Evolutionary conservation across 768 basidiomycete species (phyloP), one percentile per base, ranked within the genome.

Genomic region (Mycena metata): DNA sequence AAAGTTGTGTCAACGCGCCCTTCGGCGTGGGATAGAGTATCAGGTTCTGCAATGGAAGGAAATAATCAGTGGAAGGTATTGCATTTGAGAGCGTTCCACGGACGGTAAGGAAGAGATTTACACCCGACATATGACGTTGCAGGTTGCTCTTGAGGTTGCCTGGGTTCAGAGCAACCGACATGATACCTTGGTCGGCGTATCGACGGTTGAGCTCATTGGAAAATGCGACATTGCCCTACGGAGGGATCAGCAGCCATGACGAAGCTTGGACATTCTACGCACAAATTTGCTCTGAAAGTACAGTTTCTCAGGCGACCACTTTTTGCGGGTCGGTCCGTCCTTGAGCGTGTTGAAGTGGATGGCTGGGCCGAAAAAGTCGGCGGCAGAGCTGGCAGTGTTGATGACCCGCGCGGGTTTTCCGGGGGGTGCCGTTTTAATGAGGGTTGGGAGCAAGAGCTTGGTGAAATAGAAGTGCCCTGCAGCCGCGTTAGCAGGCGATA

Each of bases 401-500:
- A 89, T 77, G 19, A 88, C 73, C 19, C 88, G 85, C 1, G 81
- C 77, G 54, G 83, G 82, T 50, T 78, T 77, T 19, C 81, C 81
- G 0, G 82, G 66, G 2, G 62, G n/a, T 16, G 65, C 50, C 1
- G 82, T 83, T 2, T 79, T 77, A 9, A 80, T 67, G 19, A 86
- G 78, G 1, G 76, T 78, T 2, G 87, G 85, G 24, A 88, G 77
- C 43, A 89, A 80, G 11, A 84, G 77, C 41, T 78, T 78, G 1
- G 89, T 91, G 64, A 92, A 82, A 72, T 87, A 83, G 73, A 84
- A 89, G 73, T 88, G 91, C 3, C 91, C 89, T 30, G 30, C 30
- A 30, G 30, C 30, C 3, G 30, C 30, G 30, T 30, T 30, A n/a
- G n/a, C n/a, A n/a, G n/a, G n/a, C n/a, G n/a, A n/a, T n/a, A n/a